phyloP scores from a whole-genome alignment of 768 basidiomycete species.

The Tricholoma furcatifolium region DNA sequence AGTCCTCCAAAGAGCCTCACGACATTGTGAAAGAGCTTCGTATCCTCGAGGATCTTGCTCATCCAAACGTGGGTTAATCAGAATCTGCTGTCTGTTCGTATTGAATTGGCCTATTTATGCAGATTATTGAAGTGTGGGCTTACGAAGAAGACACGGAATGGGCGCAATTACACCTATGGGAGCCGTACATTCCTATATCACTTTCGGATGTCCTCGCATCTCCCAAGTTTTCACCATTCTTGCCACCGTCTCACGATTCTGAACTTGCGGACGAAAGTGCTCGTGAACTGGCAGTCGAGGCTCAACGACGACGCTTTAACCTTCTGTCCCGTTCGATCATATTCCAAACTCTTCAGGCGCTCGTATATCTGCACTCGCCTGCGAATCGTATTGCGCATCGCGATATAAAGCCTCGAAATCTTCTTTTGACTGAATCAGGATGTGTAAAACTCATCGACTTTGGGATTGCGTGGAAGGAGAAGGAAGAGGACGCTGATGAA shows the following conservation, averaged over 20 bases:
- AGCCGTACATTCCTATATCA: constrained; percentile 63
- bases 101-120: background rate
- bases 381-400: constrained; percentile 67
- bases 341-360: constrained; percentile 62
- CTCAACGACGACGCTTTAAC: constrained; percentile 34
- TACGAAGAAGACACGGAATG: constrained; percentile 33
- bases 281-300: background rate
- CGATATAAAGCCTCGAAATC: constrained; percentile 84
- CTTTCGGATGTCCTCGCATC: constrained; percentile 50
- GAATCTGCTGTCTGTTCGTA: background rate
- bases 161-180: constrained; percentile 55
- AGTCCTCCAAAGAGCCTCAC: constrained; percentile 59
- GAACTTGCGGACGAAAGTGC: constrained; percentile 9
- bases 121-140: constrained; percentile 59
- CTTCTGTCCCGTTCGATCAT: constrained; percentile 59
- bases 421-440: constrained; percentile 64
- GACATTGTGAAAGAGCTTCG: constrained; percentile 67
- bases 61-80: constrained; percentile 48
- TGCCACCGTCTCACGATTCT: constrained; percentile 17
- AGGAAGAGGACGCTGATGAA: constrained; percentile 28
- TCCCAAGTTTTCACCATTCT: constrained; percentile 47
- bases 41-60: constrained; percentile 43
- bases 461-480: constrained; percentile 53
- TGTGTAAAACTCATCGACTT: constrained; percentile 81
- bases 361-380: constrained; percentile 66